phyloP scores from a whole-genome alignment of 2,329 filamentous ascomycete genomes.

The Arthroderma sp. region DNA sequence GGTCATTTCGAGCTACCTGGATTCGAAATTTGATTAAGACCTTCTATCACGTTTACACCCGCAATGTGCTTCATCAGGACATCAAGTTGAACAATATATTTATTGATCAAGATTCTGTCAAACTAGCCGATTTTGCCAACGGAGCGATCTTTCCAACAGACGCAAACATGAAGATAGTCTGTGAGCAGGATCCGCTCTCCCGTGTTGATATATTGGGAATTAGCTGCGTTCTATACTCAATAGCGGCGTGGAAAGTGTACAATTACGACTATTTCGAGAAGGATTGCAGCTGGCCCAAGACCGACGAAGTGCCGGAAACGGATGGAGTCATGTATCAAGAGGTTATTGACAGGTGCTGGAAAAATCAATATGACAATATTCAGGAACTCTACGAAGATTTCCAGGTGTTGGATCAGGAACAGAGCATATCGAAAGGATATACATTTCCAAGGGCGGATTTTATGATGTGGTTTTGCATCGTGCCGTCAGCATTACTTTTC shows the following conservation, averaged over 20 bases:
- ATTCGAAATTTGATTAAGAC: constrained; percentile 7
- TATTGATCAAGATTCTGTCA: constrained; percentile 4
- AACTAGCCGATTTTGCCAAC: constrained; percentile 9
- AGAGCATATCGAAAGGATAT: neutral
- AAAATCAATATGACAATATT: constrained; percentile 6
- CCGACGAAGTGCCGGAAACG: constrained; percentile 7
- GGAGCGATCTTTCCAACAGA: constrained; percentile 8
- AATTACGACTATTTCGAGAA: constrained; percentile 10
- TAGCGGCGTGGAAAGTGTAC: constrained; percentile 8
- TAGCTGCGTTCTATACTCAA: constrained; percentile 11
- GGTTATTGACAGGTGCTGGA: constrained; percentile 8
- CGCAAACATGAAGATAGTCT: constrained; percentile 8
- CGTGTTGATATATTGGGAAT: constrained; percentile 9
- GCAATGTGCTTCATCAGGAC: constrained; percentile 10
- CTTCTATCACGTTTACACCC: constrained; percentile 10
- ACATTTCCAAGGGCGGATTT: neutral
- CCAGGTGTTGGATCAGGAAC: neutral
- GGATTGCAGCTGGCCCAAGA: constrained; percentile 3
- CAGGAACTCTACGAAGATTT: constrained; percentile 7
- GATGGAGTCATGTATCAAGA: constrained; percentile 3
- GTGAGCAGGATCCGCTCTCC: constrained; percentile 7
- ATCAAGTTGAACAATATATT: constrained; percentile 11
- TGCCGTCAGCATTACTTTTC: constrained; percentile 1
- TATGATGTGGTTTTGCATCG: constrained; percentile 3
- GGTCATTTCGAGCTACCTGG: constrained; percentile 6